Evolutionary conservation across 306 rosid species (phyloP), one percentile per base, ranked within the genome.

Genomic region (Inga leiocalycina): DNA sequence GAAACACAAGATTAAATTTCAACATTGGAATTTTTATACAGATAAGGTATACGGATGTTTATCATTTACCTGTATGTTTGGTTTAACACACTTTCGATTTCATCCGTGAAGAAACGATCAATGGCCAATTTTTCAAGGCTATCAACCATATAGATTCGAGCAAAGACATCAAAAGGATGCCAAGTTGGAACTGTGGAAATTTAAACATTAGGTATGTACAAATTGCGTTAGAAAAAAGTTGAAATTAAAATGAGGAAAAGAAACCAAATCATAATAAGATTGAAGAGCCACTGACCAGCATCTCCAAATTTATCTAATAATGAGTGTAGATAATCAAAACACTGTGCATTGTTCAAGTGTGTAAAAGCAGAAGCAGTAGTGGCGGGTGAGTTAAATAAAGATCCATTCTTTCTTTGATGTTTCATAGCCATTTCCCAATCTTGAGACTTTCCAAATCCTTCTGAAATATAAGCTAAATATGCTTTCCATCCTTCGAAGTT

Each of bases 111-210:
- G 85, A 92, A 91, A 79, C 79, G 85, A 81, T 67, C 82, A 79
- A 95, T 82, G 20, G 94, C 95, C 92, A 95, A 82, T 66, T 87
- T 91, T 77, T 95, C 92, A 66, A 95, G 95, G 83, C 67, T 86
- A 74, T 90, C 94, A 59, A 91, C 85, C 98, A 92, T 88, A 79
- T 41, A 84, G 75, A 95, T 90, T 73, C 87, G 91, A 54, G 88
- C 91, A 87, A 88, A 88, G 59, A 79, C 84, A 77, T 93, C 94
- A 44, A 92, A 84, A 75, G 98, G 98, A 88, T 88, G 88, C 79
- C 89, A 84, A 0, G 92, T 82, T 16, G 98, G 98, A 89, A 91
- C 98, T 95, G 95, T 93, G 93, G 52, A 32, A 27, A 64, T 3
- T 10, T 64, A 5, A 27, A 64, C 17, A 62, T 62, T 24, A 24